phyloP scores from a whole-genome alignment of 306 rosid genomes.

The Inga oerstediana region DNA sequence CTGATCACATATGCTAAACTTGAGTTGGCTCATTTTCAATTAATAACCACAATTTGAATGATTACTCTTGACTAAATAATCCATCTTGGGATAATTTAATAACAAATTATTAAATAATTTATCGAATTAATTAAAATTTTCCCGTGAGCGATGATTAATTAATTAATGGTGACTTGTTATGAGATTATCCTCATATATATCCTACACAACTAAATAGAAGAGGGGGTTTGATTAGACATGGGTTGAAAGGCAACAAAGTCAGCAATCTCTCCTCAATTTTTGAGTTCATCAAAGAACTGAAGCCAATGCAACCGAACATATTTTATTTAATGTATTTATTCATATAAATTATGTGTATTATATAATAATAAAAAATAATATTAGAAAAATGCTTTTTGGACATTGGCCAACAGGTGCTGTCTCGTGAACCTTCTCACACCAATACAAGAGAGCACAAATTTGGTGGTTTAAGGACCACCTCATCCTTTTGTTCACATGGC shows the following conservation, averaged over 20 bases:
- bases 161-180: no score
- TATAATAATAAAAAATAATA: neutral
- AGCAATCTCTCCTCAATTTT: conserved; percentile 25
- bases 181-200: no score
- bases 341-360: neutral
- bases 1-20: neutral
- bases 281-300: conserved; percentile 31
- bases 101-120: neutral
- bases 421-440: conserved; percentile 58
- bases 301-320: conserved; percentile 33
- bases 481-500: conserved; percentile 68
- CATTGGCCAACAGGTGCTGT: conserved; percentile 57
- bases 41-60: neutral
- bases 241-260: conserved; percentile 33
- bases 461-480: conserved; percentile 83
- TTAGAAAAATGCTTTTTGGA: conserved; percentile 32
- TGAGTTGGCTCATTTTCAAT: neutral
- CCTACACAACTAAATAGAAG: no score
- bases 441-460: conserved; percentile 48
- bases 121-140: neutral
- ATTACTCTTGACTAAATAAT: neutral
- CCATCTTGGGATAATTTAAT: neutral
- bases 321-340: neutral
- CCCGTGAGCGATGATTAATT: neutral
- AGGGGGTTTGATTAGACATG: conserved; percentile 26